Percentiles rank a stretch among this genome's conserved stretches.
Evolutionary conservation across 306 rosid species (phyloP).

Genomic region (Oxytropis ochrocephala): DNA sequence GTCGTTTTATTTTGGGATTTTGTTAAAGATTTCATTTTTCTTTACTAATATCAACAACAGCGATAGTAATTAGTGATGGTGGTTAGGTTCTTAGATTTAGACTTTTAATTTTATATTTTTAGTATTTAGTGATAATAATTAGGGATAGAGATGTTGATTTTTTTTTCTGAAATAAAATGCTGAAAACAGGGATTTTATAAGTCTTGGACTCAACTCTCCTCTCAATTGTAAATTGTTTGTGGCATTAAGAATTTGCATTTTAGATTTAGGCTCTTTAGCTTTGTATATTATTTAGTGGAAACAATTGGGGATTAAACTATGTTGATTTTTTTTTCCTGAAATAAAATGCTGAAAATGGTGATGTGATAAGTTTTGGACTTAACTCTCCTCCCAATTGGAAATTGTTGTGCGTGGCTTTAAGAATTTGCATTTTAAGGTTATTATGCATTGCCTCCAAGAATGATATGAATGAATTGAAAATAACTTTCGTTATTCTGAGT

Average conservation of each 20-base stretch:
- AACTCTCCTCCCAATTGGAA: not conserved
- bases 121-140: not conserved
- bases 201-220: not conserved
- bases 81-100: not conserved
- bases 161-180: not conserved
- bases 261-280: not conserved
- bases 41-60: not conserved
- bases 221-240: not conserved
- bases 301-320: not conserved
- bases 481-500: slow-evolving; percentile 47
- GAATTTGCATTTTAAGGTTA: not conserved
- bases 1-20: not conserved
- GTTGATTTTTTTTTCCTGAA: not conserved
- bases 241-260: not conserved
- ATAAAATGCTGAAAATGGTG: not conserved
- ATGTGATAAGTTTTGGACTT: not conserved
- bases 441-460: slow-evolving; percentile 20
- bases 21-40: not conserved
- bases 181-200: not conserved
- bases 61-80: not conserved
- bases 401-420: not conserved
- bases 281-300: not conserved
- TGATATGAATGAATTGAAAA: not conserved
- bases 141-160: not conserved
- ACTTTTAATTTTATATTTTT: not conserved